Base-by-base conservation (phyloP, 2,329 filamentous ascomycete species). In the Neoarthrinium moseri region DNA sequence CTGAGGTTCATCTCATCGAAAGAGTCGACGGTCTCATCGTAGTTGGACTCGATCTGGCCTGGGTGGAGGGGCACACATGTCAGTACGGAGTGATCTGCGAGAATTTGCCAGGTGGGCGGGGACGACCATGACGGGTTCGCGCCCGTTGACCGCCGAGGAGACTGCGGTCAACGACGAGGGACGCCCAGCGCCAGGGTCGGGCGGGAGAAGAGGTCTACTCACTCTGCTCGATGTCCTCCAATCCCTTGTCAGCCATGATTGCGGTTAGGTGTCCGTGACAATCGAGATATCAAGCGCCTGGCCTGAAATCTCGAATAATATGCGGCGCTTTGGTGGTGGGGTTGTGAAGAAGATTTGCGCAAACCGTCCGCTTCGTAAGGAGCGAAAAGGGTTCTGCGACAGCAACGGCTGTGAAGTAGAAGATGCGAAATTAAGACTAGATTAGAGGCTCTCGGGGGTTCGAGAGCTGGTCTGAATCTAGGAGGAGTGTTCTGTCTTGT, bases 1-100 rank as follows among this genome's bases (percentile, higher is more conserved):
- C 95, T 96, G 67, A 99, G 84, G 77, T 85, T 86, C 94, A 99
- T 99, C 65, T 91, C 83, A 77, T 99, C 94, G 78, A 99, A 99
- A 53, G 91, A 96, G 78, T 99, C 95, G 75, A 94, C 92, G 67
- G 92, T 91, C 84, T 97, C 91, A 83, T 99, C 94, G 80, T 97
- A 99, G 89, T 99, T 99, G 71, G 91, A 96, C 84, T 99, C 95
- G 83, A 99, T 99, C 80, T 95, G 91, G 76, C 87, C 92, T 96
- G 71, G 65, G 69, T 48, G 24, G 23, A 49, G 23, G 42, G 46
- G 33, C 30, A 50, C 27, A 11, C 5, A 17, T 24, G 48, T 53
- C 43, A 52, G 51, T 46, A 18, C 36, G 30, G 34, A 43, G 45
- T 18, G 3, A 33, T 33, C 39, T 30, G 21, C 39, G 29, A 43